These are phyloP conservation scores for Talaromyces sp. DNA, from an alignment of 2,329 filamentous ascomycete species.

Conservation along the genomic window DNA sequence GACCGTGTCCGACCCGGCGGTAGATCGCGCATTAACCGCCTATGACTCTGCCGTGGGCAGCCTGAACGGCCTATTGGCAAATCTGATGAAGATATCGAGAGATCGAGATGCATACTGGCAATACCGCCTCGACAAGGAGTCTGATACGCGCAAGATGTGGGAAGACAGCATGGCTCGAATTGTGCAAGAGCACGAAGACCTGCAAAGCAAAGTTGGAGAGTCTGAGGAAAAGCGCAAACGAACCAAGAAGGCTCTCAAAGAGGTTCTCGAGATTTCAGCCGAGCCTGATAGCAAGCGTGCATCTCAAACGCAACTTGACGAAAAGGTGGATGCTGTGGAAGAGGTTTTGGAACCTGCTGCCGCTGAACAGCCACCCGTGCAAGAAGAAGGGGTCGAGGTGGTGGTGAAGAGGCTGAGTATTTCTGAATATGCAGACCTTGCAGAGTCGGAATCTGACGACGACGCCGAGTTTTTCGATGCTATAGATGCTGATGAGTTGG, in stretches of 20 bases:
- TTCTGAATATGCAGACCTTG: constrained; percentile 66
- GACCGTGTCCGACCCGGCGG: constrained; percentile 68
- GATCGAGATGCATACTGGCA: constrained; percentile 98
- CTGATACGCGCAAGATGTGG: constrained; percentile 91
- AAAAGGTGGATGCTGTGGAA: constrained; percentile 31
- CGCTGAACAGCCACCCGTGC: not conserved
- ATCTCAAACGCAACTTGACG: constrained; percentile 27
- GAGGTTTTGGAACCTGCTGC: constrained; percentile 26
- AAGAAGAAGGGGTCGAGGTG: not conserved
- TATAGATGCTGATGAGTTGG: constrained; percentile 85
- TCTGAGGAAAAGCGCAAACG: constrained; percentile 84
- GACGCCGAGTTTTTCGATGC: constrained; percentile 97
- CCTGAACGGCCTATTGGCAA: constrained; percentile 75
- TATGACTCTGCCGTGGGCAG: constrained; percentile 89
- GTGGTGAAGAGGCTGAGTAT: constrained; percentile 56
- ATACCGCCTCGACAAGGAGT: constrained; percentile 84
- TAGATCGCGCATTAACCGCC: constrained; percentile 71
- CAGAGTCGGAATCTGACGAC: constrained; percentile 71
- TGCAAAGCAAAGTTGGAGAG: constrained; percentile 82
- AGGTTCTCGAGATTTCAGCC: constrained; percentile 64
- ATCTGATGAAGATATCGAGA: constrained; percentile 84
- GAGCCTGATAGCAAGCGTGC: constrained; percentile 34
- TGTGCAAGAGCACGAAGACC: constrained; percentile 86
- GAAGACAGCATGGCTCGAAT: constrained; percentile 98
- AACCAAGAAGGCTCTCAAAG: constrained; percentile 82